These are phyloP conservation scores for Punctularia strigosozonata DNA, from an alignment of 768 basidiomycete genomes.

Conservation along the genomic window DNA sequence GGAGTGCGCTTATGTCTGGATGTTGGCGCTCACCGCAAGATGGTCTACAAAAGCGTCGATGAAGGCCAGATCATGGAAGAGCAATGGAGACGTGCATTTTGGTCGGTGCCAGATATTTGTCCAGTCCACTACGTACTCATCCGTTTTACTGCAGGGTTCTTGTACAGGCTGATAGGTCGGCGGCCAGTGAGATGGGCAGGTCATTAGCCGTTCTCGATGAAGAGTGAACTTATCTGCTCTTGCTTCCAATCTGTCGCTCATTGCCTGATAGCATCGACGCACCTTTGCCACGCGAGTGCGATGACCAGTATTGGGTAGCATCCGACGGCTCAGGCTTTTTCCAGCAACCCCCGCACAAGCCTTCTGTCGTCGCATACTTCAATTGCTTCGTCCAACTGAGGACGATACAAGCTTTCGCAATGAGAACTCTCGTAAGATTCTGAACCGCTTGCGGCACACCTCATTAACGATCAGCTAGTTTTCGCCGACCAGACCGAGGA, in stretches of 20 bases:
- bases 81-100: constrained; percentile 46
- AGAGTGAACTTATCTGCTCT: constrained; percentile 42
- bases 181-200: no score
- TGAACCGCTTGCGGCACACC: no score
- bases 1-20: constrained; percentile 29
- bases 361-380: constrained; percentile 42
- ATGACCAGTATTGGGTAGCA: constrained; percentile 58
- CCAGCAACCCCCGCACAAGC: constrained; percentile 51
- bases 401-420: constrained; percentile 50
- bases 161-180: no score
- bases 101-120: no score
- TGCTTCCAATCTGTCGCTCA: background rate
- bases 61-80: no score
- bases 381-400: constrained; percentile 40
- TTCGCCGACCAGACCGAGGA: constrained; percentile 53
- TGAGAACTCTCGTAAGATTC: constrained; percentile 44
- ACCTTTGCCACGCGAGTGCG: constrained; percentile 51
- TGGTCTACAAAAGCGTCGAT: constrained; percentile 29
- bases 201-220: constrained; percentile 69
- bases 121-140: no score
- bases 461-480: constrained; percentile 31
- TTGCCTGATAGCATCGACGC: constrained; percentile 37
- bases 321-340: constrained; percentile 38
- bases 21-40: constrained; percentile 32
- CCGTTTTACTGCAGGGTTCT: no score